These are phyloP conservation scores for Plasmodium fragile DNA, from an alignment of 169 alveolate genomes.

Conservation along the genomic window DNA sequence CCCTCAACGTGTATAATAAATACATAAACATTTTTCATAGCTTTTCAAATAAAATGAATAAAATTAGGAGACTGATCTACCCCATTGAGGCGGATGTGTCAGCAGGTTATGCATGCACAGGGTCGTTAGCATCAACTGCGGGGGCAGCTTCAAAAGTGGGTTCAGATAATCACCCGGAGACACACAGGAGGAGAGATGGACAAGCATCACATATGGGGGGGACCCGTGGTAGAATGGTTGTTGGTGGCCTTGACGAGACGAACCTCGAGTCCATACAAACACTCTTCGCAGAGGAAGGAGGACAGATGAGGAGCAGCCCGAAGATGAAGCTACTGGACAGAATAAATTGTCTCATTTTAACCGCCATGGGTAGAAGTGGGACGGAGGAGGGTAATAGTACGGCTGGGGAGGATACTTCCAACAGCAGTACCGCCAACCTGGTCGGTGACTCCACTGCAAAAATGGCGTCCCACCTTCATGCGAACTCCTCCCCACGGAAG, in stretches of 20 bases:
- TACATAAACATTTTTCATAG: slow-evolving; percentile 19
- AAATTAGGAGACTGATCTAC: slow-evolving; percentile 14
- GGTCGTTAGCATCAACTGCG: background rate
- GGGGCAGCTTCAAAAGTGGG: background rate
- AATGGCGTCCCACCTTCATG: background rate
- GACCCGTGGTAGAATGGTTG: background rate
- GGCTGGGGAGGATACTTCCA: background rate
- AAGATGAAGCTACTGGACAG: slow-evolving; percentile 19
- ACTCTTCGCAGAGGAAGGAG: background rate
- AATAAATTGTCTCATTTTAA: slow-evolving; percentile 6
- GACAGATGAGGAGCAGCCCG: background rate
- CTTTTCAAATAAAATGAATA: slow-evolving; percentile 7
- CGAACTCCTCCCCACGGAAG: background rate
- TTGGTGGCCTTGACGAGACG: background rate
- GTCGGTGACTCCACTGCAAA: background rate
- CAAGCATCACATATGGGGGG: background rate
- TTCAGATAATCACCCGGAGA: background rate
- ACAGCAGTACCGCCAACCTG: background rate
- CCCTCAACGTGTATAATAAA: background rate
- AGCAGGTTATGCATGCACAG: background rate
- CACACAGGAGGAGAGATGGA: background rate
- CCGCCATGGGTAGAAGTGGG: background rate
- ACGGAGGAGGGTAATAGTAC: background rate
- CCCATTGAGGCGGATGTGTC: background rate
- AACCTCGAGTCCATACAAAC: background rate